phyloP scores from a whole-genome alignment of 805 yeast species.

The Wickerhamiella sorbophila region DNA sequence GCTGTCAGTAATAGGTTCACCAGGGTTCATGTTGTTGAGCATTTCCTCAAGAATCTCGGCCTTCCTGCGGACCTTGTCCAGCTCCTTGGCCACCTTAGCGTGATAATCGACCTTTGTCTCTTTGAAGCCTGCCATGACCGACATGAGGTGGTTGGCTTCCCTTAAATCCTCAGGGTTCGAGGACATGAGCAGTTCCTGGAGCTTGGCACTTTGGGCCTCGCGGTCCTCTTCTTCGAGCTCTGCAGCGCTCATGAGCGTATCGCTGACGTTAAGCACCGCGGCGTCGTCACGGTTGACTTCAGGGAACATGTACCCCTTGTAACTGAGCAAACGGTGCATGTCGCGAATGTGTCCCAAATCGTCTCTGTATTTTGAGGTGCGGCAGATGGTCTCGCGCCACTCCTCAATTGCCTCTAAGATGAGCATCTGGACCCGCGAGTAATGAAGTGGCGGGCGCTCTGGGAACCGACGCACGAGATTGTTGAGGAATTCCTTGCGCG shows the following conservation, averaged over 20 bases:
- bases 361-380: constrained; percentile 75
- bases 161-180: constrained; percentile 91
- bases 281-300: constrained; percentile 81
- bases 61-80: constrained; percentile 71
- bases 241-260: constrained; percentile 70
- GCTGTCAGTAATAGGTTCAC: constrained; percentile 30
- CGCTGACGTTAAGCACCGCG: constrained; percentile 84
- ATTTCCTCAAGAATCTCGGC: constrained; percentile 79
- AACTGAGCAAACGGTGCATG: constrained; percentile 80
- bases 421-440: constrained; percentile 68
- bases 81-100: constrained; percentile 68
- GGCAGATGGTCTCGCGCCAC: constrained; percentile 92
- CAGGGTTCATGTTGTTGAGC: constrained; percentile 33
- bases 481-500: constrained; percentile 86
- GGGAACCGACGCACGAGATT: constrained; percentile 89
- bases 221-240: constrained; percentile 89
- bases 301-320: constrained; percentile 90
- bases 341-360: constrained; percentile 87
- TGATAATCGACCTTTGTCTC: constrained; percentile 62
- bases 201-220: constrained; percentile 82
- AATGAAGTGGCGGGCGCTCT: constrained; percentile 80
- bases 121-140: constrained; percentile 94
- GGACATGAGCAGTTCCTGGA: constrained; percentile 87
- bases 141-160: constrained; percentile 95
- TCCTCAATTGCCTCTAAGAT: constrained; percentile 86